Evolutionary conservation across 2,329 filamentous ascomycete genomes (phyloP).

Genomic region (Lizonia empirigonia): DNA sequence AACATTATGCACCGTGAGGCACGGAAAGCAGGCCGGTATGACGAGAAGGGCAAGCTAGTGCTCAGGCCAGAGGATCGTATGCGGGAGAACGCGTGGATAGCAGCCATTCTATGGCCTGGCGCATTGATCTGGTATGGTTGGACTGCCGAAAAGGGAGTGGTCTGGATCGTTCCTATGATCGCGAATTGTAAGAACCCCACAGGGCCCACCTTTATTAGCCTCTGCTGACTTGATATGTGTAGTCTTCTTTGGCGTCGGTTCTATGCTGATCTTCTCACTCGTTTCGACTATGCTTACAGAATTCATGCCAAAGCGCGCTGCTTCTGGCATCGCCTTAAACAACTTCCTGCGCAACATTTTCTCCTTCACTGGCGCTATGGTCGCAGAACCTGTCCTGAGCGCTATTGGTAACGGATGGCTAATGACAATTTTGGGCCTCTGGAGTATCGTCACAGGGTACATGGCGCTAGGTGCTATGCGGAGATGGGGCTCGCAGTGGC

Average conservation of each 20-base stretch:
- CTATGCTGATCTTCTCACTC: constrained; percentile 48
- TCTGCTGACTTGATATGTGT: not conserved
- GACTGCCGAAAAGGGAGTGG: constrained; percentile 39
- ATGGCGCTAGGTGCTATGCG: constrained; percentile 65
- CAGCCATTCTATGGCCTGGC: constrained; percentile 42
- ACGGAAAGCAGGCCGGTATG: constrained; percentile 43
- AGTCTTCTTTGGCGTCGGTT: constrained; percentile 49
- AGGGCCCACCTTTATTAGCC: no score
- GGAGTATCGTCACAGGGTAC: constrained; percentile 52
- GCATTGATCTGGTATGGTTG: constrained; percentile 49
- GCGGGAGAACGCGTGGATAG: constrained; percentile 50
- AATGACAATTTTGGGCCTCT: constrained; percentile 52
- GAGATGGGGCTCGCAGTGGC: constrained; percentile 67
- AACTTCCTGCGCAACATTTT: constrained; percentile 50
- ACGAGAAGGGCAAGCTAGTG: constrained; percentile 43
- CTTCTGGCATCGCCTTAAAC: constrained; percentile 47
- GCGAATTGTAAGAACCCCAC: constrained; percentile 34
- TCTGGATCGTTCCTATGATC: constrained; percentile 46
- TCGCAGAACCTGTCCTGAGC: constrained; percentile 43
- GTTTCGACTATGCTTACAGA: constrained; percentile 50
- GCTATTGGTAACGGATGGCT: constrained; percentile 50
- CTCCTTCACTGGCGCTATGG: constrained; percentile 44
- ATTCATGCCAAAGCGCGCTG: constrained; percentile 47
- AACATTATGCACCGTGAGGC: constrained; percentile 50
- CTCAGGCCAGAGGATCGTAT: constrained; percentile 49